These are phyloP conservation scores for Cercospora janseana DNA, from an alignment of 2,329 filamentous ascomycete genomes.

Conservation along the genomic window DNA sequence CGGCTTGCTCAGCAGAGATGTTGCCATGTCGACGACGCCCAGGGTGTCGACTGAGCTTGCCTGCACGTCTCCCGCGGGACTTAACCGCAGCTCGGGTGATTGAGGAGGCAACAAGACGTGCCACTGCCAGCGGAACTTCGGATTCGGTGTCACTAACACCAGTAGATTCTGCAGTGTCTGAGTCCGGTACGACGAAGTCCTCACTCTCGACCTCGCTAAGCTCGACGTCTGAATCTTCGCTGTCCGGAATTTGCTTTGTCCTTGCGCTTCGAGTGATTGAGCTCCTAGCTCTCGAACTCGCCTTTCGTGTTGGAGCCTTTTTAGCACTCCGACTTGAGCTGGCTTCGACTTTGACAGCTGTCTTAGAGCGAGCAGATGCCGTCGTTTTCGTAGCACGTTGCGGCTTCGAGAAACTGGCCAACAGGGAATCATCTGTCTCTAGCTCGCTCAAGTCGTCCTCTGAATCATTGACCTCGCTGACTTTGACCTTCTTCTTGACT, in stretches of 20 bases:
- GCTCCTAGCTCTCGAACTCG: conserved; percentile 27
- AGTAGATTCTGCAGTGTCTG: conserved; percentile 34
- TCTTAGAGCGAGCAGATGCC: conserved; percentile 12
- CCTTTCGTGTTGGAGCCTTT: conserved; percentile 25
- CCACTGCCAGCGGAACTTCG: conserved; percentile 29
- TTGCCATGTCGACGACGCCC: conserved; percentile 29
- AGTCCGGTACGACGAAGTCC: conserved; percentile 33
- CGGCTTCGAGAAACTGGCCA: conserved; percentile 11
- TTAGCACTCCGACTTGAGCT: conserved; percentile 19
- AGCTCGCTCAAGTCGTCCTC: conserved; percentile 35
- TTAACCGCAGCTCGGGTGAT: conserved; percentile 12
- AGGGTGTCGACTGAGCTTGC: conserved; percentile 5
- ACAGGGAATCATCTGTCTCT: conserved; percentile 19
- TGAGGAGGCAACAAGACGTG: conserved; percentile 8
- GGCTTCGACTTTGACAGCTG: conserved; percentile 20
- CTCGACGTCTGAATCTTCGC: conserved; percentile 33
- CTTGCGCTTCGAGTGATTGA: conserved; percentile 31
- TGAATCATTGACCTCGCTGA: conserved; percentile 29
- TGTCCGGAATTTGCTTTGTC: conserved; percentile 38
- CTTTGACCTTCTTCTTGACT: conserved; percentile 33
- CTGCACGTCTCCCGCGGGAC: conserved; percentile 12
- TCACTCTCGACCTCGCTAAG: conserved; percentile 33
- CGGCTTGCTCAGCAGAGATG: conserved; percentile 27
- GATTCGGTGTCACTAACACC: conserved; percentile 37
- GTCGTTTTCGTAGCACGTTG: not conserved